Percentiles rank a stretch among this genome's conserved stretches.
Conservation (phyloP, 2,329 filamentous ascomycete genomes). For the Claviceps humidiphila region DNA sequence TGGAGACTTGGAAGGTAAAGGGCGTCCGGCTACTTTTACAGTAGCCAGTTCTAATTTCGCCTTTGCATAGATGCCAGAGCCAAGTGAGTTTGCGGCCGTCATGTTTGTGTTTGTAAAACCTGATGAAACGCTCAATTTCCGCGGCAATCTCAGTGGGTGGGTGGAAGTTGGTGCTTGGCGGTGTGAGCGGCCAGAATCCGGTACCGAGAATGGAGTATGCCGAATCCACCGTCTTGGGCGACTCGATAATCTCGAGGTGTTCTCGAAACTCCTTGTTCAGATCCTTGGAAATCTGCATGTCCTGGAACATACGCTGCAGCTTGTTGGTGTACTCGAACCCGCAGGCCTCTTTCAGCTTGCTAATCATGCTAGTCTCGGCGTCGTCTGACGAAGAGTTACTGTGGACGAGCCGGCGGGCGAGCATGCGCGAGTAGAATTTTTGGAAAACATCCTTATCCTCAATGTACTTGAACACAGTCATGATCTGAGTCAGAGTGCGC, state of each 20-base stretch:
- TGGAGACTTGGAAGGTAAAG: slow-evolving; percentile 93
- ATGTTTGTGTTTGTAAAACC: slow-evolving; percentile 93
- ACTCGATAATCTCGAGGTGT: slow-evolving; percentile 42
- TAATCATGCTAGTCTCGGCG: slow-evolving; percentile 98
- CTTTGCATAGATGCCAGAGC: slow-evolving; percentile 97
- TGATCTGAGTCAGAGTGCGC: slow-evolving; percentile 77
- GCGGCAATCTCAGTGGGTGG: slow-evolving; percentile 74
- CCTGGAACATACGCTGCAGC: slow-evolving; percentile 98
- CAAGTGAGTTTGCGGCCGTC: slow-evolving; percentile 92
- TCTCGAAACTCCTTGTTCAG: slow-evolving; percentile 82
- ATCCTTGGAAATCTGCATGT: slow-evolving; percentile 98
- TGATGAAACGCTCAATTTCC: slow-evolving; percentile 79
- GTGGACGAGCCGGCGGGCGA: slow-evolving; percentile 88
- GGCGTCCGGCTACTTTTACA: slow-evolving; percentile 80
- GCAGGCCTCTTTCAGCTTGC: slow-evolving; percentile 95
- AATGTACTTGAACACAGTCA: slow-evolving; percentile 99
- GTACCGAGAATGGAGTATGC: slow-evolving; percentile 89
- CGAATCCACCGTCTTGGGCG: slow-evolving; percentile 64
- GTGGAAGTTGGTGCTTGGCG: slow-evolving; percentile 78
- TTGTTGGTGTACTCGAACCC: slow-evolving; percentile 99
- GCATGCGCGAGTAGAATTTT: slow-evolving; percentile 96
- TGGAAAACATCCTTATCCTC: slow-evolving; percentile 99
- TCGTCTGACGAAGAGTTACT: slow-evolving; percentile 93
- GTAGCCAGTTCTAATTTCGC: slow-evolving; percentile 89
- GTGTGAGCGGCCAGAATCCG: slow-evolving; percentile 88